Percentiles rank a stretch among this genome's conserved stretches.
Evolutionary conservation across 192 early-diverging fungal genomes (phyloP).

Genomic region (Coemansia sp.): DNA sequence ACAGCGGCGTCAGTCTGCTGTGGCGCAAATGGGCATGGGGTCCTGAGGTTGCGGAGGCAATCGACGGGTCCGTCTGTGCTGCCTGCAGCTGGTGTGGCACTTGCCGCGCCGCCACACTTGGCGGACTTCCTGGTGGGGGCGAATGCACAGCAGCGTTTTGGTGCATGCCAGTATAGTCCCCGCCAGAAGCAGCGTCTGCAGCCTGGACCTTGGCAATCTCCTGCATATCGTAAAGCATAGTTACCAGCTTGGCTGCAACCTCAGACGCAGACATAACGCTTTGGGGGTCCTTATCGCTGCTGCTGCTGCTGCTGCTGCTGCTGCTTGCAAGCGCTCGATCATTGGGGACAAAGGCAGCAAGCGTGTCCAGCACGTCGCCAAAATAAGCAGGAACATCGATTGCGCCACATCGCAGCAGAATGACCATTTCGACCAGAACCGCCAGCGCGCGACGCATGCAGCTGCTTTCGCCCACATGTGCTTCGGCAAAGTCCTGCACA

Average conservation of each 20-base stretch:
- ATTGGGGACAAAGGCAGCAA: constrained; percentile 37
- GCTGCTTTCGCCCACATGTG: constrained; percentile 8
- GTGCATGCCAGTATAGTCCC: background rate
- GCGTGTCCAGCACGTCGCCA: constrained; percentile 28
- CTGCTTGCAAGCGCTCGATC: constrained; percentile 26
- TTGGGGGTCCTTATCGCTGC: background rate
- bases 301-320: constrained; percentile 3
- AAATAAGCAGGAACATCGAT: constrained; percentile 31
- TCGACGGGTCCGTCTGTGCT: constrained; percentile 29
- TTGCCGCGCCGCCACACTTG: constrained; percentile 7
- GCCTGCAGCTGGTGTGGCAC: constrained; percentile 7
- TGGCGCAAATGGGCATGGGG: constrained; percentile 27
- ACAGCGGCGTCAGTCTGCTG: constrained; percentile 33
- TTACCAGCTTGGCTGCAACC: constrained; percentile 29
- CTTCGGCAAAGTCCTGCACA: constrained; percentile 13
- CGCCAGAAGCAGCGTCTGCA: background rate
- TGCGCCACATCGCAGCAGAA: constrained; percentile 34
- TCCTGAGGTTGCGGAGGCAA: constrained; percentile 35
- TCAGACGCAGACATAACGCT: constrained; percentile 27
- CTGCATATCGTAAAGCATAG: constrained; percentile 37
- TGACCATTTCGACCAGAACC: constrained; percentile 33
- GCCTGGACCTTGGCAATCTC: constrained; percentile 24
- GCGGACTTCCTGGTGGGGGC: constrained; percentile 15
- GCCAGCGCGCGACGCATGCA: constrained; percentile 18
- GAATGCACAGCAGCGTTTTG: constrained; percentile 4